Evolutionary conservation across 129 eudicot species (phyloP).

Genomic region (Deinandra increscens): DNA sequence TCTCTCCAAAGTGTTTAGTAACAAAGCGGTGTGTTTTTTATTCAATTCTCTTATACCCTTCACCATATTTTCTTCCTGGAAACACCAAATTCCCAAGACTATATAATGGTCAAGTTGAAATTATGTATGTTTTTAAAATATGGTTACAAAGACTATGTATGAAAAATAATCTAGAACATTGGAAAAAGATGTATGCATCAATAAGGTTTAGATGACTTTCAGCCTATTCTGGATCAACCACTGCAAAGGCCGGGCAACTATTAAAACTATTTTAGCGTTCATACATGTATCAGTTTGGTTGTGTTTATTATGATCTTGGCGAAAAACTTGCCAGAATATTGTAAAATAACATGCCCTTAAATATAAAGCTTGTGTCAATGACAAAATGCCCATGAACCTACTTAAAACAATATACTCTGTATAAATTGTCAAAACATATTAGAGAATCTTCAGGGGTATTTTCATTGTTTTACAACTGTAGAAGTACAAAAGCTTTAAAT

Average conservation of each 20-base stretch:
- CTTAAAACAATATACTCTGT: neutral
- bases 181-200: neutral
- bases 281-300: neutral
- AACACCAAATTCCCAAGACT: neutral
- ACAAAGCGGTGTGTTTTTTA: slow-evolving; percentile 49
- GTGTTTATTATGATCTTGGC: neutral
- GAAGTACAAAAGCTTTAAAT: neutral
- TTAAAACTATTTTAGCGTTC: neutral
- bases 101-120: neutral
- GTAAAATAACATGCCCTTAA: neutral
- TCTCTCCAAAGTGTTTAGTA: slow-evolving; percentile 57
- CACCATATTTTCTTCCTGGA: slow-evolving; percentile 49
- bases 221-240: neutral
- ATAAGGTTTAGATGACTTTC: neutral
- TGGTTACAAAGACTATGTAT: neutral
- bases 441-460: neutral
- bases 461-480: neutral
- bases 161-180: neutral
- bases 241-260: neutral
- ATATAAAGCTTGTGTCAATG: neutral
- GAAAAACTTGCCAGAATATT: neutral
- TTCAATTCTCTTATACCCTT: slow-evolving; percentile 62
- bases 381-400: neutral
- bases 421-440: neutral
- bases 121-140: neutral